phyloP scores from a whole-genome alignment of 2,329 filamentous ascomycete species.

The Alternaria novae-zelandiae region DNA sequence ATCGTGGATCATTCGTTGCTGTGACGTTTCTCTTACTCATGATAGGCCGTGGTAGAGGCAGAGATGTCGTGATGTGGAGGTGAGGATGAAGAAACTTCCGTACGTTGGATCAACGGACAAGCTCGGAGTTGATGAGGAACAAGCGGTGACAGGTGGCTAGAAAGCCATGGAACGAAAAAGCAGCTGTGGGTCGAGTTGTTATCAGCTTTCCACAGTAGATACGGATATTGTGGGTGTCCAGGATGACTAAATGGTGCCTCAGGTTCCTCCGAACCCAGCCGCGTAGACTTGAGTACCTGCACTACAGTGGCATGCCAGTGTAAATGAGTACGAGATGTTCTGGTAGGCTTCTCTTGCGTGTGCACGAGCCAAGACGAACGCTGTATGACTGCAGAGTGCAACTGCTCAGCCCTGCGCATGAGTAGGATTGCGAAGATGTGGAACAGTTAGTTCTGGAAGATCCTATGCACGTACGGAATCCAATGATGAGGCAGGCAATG shows the following conservation, averaged over 20 bases:
- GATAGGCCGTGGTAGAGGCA: neutral
- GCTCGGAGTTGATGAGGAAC: neutral
- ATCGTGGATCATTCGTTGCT: neutral
- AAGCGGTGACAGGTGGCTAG: neutral
- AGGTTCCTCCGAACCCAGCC: neutral
- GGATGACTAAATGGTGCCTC: neutral
- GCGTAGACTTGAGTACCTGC: neutral
- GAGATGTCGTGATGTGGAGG: neutral
- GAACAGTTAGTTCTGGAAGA: conserved; percentile 1
- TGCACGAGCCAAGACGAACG: neutral
- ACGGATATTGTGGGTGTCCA: neutral
- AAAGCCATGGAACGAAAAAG: neutral
- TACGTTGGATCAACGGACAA: neutral
- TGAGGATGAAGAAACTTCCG: neutral
- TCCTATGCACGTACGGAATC: conserved; percentile 2
- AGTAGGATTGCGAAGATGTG: neutral
- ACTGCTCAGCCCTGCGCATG: conserved; percentile 2
- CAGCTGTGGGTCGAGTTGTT: neutral
- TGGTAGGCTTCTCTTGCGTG: neutral
- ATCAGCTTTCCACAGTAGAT: neutral
- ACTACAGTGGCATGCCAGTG: neutral
- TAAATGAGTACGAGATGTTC: neutral
- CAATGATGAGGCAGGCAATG: conserved; percentile 16
- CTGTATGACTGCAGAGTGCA: neutral
- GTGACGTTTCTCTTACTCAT: neutral